Evolutionary conservation across 73 alveolate species (phyloP).

Genomic region (Paramecium sonneborni): DNA sequence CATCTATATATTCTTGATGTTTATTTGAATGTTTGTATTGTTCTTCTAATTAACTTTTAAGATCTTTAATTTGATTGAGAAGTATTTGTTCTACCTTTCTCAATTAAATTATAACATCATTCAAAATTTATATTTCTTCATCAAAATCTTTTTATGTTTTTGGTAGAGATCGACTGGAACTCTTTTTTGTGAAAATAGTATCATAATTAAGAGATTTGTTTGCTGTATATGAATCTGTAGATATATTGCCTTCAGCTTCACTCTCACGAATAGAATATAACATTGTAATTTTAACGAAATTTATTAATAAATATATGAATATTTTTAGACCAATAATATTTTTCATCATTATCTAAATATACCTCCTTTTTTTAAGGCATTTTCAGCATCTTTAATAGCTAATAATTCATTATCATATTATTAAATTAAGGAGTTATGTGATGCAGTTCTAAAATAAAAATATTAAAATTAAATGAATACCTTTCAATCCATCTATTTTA

Average conservation of each 20-base stretch:
- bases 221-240: constrained; percentile 29
- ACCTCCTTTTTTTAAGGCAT: constrained; percentile 55
- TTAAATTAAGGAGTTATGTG: background rate
- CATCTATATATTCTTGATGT: constrained; percentile 23
- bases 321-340: background rate
- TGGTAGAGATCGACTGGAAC: background rate
- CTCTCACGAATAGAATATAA: background rate
- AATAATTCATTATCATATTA: constrained; percentile 30
- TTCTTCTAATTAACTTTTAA: background rate
- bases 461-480: background rate
- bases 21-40: background rate
- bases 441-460: background rate
- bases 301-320: background rate
- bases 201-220: background rate
- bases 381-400: constrained; percentile 48
- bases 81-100: constrained; percentile 20
- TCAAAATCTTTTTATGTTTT: background rate
- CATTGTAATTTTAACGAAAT: constrained; percentile 48
- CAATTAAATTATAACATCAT: background rate
- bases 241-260: constrained; percentile 11
- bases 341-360: constrained; percentile 46
- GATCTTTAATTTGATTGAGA: constrained; percentile 13
- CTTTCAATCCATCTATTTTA: constrained; percentile 54
- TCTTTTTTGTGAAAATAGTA: background rate
- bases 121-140: constrained; percentile 4